Evolutionary conservation across 129 eudicot species (phyloP).

Genomic region (Chrysanthemum makinoi): DNA sequence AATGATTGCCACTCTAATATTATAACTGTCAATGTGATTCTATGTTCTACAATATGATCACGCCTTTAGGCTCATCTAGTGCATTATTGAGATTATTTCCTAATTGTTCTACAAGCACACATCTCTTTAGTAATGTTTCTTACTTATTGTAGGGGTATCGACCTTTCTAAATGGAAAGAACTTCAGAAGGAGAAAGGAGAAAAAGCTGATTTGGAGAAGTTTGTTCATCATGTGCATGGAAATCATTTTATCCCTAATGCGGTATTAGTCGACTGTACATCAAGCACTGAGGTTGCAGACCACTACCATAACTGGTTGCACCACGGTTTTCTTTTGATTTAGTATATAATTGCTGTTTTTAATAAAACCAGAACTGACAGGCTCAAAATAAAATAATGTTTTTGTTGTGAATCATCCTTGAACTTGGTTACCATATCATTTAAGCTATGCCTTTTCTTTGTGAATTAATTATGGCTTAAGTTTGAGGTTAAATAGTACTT

Average conservation of each 20-base stretch:
- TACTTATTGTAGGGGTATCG: slow-evolving; percentile 65
- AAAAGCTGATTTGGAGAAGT: slow-evolving; percentile 71
- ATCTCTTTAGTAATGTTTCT: slow-evolving; percentile 4
- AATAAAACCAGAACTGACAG: too few species aligned
- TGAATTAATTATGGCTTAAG: not conserved
- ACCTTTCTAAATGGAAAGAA: slow-evolving; percentile 86
- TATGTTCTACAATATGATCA: too few species aligned
- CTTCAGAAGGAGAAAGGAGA: slow-evolving; percentile 68
- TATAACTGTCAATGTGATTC: too few species aligned
- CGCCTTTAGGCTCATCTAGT: not conserved
- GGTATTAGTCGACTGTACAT: slow-evolving; percentile 89
- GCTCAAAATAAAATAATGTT: too few species aligned
- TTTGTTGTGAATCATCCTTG: not conserved
- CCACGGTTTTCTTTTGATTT: slow-evolving; percentile 36
- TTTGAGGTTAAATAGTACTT: too few species aligned
- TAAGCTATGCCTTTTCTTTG: not conserved
- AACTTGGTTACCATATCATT: not conserved
- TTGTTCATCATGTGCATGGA: slow-evolving; percentile 78
- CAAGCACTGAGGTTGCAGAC: slow-evolving; percentile 74
- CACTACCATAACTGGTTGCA: slow-evolving; percentile 92
- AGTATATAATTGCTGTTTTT: not conserved
- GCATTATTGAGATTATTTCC: not conserved
- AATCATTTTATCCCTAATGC: slow-evolving; percentile 91
- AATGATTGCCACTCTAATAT: too few species aligned
- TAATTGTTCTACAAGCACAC: too few species aligned